These are phyloP conservation scores for Tylopilus felleus DNA, from an alignment of 768 basidiomycete genomes.

Conservation along the genomic window DNA sequence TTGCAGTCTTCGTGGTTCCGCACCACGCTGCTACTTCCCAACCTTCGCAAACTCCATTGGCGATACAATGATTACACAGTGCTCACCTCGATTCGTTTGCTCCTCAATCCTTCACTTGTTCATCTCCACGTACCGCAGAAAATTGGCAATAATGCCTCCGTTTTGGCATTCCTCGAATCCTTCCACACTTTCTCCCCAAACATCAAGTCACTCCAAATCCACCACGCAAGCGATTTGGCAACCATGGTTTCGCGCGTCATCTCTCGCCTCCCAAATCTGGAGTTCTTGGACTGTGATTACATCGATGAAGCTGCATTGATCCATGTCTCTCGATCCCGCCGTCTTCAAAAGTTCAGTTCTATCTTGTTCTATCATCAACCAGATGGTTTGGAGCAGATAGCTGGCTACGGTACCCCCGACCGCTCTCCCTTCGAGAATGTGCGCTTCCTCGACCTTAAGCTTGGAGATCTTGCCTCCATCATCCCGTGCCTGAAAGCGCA, in stretches of 20 bases:
- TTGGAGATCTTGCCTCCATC: conserved; percentile 6
- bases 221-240: not conserved
- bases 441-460: not conserved
- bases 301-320: conserved; percentile 2
- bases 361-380: not conserved
- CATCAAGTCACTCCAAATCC: conserved; percentile 1
- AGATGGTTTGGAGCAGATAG: not conserved
- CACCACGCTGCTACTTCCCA: conserved; percentile 3
- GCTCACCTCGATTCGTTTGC: not conserved
- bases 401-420: not conserved
- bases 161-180: conserved; percentile 2
- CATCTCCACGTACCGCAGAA: not conserved
- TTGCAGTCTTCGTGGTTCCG: conserved; percentile 1
- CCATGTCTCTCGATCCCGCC: not conserved
- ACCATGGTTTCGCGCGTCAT: conserved; percentile 4
- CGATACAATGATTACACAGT: not conserved
- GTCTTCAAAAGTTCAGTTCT: not conserved
- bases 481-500: conserved; percentile 3
- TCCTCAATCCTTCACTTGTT: not conserved
- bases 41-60: not conserved
- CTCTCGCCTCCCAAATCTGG: not conserved
- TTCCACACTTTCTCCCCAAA: conserved; percentile 5
- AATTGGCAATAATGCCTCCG: not conserved
- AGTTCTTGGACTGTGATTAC: not conserved
- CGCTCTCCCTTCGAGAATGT: conserved; percentile 7